These are phyloP conservation scores for Cryomyces minteri DNA, from an alignment of 495 filamentous ascomycete genomes.

Conservation along the genomic window DNA sequence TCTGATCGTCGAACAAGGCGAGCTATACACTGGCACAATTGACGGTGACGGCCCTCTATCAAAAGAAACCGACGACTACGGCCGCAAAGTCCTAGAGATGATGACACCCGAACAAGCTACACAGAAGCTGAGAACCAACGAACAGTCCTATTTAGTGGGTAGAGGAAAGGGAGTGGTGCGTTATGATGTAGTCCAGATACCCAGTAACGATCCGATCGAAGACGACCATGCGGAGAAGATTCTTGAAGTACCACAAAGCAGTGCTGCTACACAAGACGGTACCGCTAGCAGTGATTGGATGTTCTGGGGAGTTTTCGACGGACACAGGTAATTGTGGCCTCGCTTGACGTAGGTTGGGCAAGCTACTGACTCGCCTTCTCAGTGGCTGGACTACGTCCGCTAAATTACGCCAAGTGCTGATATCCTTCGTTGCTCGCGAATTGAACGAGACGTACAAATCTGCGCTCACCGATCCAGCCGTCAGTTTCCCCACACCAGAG, in stretches of 20 bases:
- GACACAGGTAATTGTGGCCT: slow-evolving; percentile 52
- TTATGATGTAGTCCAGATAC: slow-evolving; percentile 89
- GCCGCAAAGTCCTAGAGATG: slow-evolving; percentile 79
- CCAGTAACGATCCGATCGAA: slow-evolving; percentile 95
- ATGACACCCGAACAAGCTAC: slow-evolving; percentile 90
- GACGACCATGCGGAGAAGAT: slow-evolving; percentile 97
- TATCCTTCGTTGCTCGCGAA: slow-evolving; percentile 82
- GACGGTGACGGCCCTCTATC: slow-evolving; percentile 67
- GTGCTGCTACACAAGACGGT: slow-evolving; percentile 31
- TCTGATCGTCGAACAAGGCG: slow-evolving; percentile 64
- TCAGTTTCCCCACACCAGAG: slow-evolving; percentile 44
- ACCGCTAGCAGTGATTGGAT: slow-evolving; percentile 75
- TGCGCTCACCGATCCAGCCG: slow-evolving; percentile 39
- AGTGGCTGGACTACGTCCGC: slow-evolving; percentile 97
- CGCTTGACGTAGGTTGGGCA: background rate
- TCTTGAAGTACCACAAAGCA: slow-evolving; percentile 56
- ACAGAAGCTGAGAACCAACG: slow-evolving; percentile 67
- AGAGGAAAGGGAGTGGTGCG: slow-evolving; percentile 80
- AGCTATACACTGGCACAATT: slow-evolving; percentile 65
- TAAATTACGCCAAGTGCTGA: slow-evolving; percentile 80
- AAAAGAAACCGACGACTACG: slow-evolving; percentile 67
- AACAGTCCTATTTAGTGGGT: slow-evolving; percentile 82
- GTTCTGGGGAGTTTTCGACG: slow-evolving; percentile 99
- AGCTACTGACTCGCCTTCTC: slow-evolving; percentile 1
- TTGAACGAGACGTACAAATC: slow-evolving; percentile 83